phyloP scores from a whole-genome alignment of 441 rosid genomes.

The Bocquillonia castaneifolia region DNA sequence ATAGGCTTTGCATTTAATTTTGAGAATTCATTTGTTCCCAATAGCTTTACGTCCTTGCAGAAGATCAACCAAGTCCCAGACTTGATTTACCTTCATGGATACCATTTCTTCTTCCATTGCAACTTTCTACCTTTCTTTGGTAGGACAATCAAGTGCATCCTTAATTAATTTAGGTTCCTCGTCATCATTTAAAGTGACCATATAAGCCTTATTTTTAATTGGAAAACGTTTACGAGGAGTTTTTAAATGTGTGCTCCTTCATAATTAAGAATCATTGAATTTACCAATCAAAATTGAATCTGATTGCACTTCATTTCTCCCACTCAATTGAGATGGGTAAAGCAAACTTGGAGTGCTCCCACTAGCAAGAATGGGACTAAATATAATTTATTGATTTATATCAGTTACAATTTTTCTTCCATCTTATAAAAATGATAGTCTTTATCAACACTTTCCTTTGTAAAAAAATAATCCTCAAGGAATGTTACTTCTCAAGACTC shows the following conservation, averaged over 20 bases:
- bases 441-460: background rate
- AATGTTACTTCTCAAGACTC: background rate
- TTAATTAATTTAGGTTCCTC: too few relatives aligned
- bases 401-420: background rate
- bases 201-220: background rate
- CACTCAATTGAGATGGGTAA: too few relatives aligned
- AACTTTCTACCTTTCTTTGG: background rate
- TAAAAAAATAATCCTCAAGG: too few relatives aligned
- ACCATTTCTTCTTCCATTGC: background rate
- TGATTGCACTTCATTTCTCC: background rate
- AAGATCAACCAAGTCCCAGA: background rate
- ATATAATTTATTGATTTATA: background rate
- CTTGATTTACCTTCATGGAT: background rate
- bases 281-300: background rate
- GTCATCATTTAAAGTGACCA: background rate
- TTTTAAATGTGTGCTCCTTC: background rate
- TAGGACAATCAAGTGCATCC: background rate
- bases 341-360: background rate
- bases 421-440: background rate
- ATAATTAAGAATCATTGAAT: background rate
- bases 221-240: background rate
- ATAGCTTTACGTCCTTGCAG: background rate
- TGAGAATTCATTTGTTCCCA: too few relatives aligned
- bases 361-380: background rate
- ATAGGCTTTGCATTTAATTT: too few relatives aligned